Evolutionary conservation across 495 filamentous ascomycete genomes (phyloP).

Genomic region (Annulohypoxylon moriforme): DNA sequence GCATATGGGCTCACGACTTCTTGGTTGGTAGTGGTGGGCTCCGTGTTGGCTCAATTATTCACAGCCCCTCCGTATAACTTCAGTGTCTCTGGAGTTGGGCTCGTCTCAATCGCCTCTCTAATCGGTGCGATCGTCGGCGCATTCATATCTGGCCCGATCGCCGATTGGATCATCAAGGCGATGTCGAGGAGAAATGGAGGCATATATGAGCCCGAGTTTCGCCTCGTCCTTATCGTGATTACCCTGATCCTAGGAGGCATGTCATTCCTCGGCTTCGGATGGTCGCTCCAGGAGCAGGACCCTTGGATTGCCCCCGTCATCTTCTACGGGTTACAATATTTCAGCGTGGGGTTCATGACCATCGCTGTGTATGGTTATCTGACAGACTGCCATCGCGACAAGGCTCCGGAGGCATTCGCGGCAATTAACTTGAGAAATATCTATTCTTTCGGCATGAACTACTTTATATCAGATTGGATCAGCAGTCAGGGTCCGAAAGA

Average conservation of each 20-base stretch:
- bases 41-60: conserved; percentile 55
- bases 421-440: conserved; percentile 58
- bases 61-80: conserved; percentile 56
- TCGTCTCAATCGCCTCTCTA: conserved; percentile 54
- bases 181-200: conserved; percentile 57
- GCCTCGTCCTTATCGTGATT: conserved; percentile 55
- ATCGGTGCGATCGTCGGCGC: conserved; percentile 54
- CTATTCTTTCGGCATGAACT: conserved; percentile 58
- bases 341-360: conserved; percentile 57
- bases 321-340: conserved; percentile 57
- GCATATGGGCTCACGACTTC: conserved; percentile 57
- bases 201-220: conserved; percentile 61
- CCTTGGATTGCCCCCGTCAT: conserved; percentile 56
- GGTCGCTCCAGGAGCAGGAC: conserved; percentile 49
- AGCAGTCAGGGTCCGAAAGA: conserved; percentile 49
- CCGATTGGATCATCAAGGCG: conserved; percentile 52
- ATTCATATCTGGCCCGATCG: conserved; percentile 50
- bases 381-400: conserved; percentile 58
- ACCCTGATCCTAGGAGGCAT: conserved; percentile 52
- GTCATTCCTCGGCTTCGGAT: conserved; percentile 58
- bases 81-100: conserved; percentile 52
- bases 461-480: conserved; percentile 59
- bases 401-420: conserved; percentile 58
- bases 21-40: conserved; percentile 57
- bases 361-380: conserved; percentile 57